phyloP scores from a whole-genome alignment of 2,329 filamentous ascomycete species.

The Boeremia lycopersici region DNA sequence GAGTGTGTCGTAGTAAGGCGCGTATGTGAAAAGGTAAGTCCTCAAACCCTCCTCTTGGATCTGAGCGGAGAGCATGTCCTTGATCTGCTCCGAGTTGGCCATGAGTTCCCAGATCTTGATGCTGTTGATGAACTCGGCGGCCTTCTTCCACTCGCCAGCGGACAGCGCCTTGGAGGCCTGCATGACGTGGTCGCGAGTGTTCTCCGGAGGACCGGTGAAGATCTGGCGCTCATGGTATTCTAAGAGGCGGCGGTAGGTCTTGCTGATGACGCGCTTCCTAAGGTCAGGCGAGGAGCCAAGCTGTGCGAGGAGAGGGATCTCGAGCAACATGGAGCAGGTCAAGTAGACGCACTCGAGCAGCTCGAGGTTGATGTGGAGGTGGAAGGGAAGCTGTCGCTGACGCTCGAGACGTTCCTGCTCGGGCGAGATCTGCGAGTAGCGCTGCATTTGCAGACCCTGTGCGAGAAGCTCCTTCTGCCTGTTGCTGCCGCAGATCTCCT shows the following conservation, averaged over 20 bases:
- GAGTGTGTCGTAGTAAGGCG: conserved; percentile 97
- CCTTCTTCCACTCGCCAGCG: conserved; percentile 98
- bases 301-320: conserved; percentile 95
- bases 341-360: conserved; percentile 97
- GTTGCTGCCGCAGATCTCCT: conserved; percentile 97
- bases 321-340: conserved; percentile 98
- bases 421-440: conserved; percentile 93
- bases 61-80: conserved; percentile 95
- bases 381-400: conserved; percentile 96
- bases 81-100: conserved; percentile 90
- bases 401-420: conserved; percentile 98
- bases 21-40: conserved; percentile 99
- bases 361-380: conserved; percentile 99
- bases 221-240: conserved; percentile 99
- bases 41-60: conserved; percentile 98
- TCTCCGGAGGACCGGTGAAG: conserved; percentile 97
- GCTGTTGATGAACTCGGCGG: conserved; percentile 87
- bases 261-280: conserved; percentile 97
- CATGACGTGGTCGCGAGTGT: conserved; percentile 99
- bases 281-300: conserved; percentile 95
- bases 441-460: conserved; percentile 97
- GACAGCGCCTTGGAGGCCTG: conserved; percentile 97
- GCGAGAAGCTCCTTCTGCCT: conserved; percentile 97
- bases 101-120: conserved; percentile 99
- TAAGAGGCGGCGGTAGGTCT: conserved; percentile 98